These are phyloP conservation scores for Rhododendron ferrugineum DNA, from an alignment of 148 eudicot species.

Conservation along the genomic window DNA sequence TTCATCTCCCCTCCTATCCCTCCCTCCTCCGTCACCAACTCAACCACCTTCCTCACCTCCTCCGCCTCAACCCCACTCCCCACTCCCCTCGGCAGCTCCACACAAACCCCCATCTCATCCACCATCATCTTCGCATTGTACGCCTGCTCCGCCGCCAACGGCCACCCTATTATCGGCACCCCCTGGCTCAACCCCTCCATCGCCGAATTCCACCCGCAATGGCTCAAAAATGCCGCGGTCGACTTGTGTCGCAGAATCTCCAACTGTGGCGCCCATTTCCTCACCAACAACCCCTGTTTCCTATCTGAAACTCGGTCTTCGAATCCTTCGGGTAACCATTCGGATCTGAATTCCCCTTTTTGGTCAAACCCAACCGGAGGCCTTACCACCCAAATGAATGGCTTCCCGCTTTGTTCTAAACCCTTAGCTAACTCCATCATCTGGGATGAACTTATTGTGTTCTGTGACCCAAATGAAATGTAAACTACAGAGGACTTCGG, in stretches of 20 bases:
- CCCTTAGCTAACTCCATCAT: constrained; percentile 82
- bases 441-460: constrained; percentile 48
- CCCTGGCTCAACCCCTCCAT: constrained; percentile 70
- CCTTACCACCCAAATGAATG: constrained; percentile 78
- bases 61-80: constrained; percentile 37
- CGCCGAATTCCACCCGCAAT: constrained; percentile 66
- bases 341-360: constrained; percentile 34
- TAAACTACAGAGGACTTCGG: constrained; percentile 45
- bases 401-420: constrained; percentile 48
- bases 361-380: constrained; percentile 56
- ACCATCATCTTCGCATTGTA: constrained; percentile 65
- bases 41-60: constrained; percentile 40
- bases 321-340: constrained; percentile 64
- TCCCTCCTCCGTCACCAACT: constrained; percentile 38
- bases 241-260: constrained; percentile 57
- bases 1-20: constrained; percentile 51
- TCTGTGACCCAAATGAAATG: constrained; percentile 85
- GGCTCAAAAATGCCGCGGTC: constrained; percentile 51
- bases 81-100: constrained; percentile 62
- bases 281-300: constrained; percentile 41
- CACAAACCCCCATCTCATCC: constrained; percentile 58
- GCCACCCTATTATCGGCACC: constrained; percentile 62
- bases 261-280: constrained; percentile 63
- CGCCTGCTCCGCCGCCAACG: constrained; percentile 53
- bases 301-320: constrained; percentile 30